These are phyloP conservation scores for Trichothecium sympodiale DNA, from an alignment of 2,329 filamentous ascomycete genomes.

Conservation along the genomic window DNA sequence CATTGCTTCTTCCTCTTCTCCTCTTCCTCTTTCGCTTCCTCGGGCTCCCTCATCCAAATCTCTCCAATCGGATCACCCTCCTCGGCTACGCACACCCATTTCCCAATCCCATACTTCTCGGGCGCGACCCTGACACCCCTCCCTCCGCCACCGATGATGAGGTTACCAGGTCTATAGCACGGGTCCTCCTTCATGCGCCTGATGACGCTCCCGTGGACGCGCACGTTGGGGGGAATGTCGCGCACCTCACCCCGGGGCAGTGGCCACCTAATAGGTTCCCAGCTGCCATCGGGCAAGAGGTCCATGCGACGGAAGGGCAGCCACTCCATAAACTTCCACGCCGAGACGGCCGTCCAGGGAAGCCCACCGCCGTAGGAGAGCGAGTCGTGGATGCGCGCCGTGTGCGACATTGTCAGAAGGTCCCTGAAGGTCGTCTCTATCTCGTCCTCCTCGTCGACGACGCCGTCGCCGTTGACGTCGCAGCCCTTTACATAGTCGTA, in stretches of 20 bases:
- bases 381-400: constrained; percentile 56
- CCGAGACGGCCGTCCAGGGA: constrained; percentile 40
- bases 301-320: constrained; percentile 76
- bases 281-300: constrained; percentile 57
- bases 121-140: constrained; percentile 55
- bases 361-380: constrained; percentile 54
- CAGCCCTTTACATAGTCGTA: not conserved
- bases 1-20: constrained; percentile 2
- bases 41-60: constrained; percentile 40
- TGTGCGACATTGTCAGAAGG: constrained; percentile 46
- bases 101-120: constrained; percentile 51
- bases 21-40: constrained; percentile 2
- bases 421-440: constrained; percentile 35
- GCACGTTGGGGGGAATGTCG: constrained; percentile 60
- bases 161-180: constrained; percentile 63
- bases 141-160: constrained; percentile 71
- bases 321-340: constrained; percentile 74
- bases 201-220: constrained; percentile 65
- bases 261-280: constrained; percentile 74
- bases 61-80: constrained; percentile 60
- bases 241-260: constrained; percentile 67
- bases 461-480: constrained; percentile 1
- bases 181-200: constrained; percentile 54
- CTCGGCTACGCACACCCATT: constrained; percentile 58
- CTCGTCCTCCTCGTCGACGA: constrained; percentile 11